Conservation (phyloP, 2,329 filamentous ascomycete species). For the Sporothrix brasiliensis region DNA sequence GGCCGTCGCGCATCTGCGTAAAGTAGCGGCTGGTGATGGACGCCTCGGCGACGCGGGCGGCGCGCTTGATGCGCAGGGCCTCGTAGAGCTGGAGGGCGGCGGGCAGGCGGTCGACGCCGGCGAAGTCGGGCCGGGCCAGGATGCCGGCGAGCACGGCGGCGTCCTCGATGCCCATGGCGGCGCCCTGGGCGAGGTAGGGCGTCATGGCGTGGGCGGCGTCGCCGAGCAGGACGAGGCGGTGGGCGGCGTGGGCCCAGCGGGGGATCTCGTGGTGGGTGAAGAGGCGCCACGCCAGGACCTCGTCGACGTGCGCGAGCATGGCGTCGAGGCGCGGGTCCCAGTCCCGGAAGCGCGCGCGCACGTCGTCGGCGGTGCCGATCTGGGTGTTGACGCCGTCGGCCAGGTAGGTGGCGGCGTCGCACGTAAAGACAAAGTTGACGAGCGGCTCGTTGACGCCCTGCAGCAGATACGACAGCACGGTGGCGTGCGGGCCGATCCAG, state of each 20-base stretch:
- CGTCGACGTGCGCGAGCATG: constrained; percentile 30
- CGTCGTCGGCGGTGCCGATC: constrained; percentile 27
- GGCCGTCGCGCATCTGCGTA: constrained; percentile 32
- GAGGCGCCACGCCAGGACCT: constrained; percentile 31
- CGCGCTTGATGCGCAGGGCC: constrained; percentile 31
- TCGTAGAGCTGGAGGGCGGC: constrained; percentile 29
- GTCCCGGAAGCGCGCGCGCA: constrained; percentile 30
- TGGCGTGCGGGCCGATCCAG: constrained; percentile 54
- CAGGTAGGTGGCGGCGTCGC: constrained; percentile 28
- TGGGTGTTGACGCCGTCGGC: constrained; percentile 29
- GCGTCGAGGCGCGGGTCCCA: constrained; percentile 33
- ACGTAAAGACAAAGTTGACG: constrained; percentile 34
- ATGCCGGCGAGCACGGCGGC: constrained; percentile 50
- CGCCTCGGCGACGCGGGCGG: constrained; percentile 29
- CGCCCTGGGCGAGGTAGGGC: constrained; percentile 53
- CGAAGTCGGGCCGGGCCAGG: constrained; percentile 38
- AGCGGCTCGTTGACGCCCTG: constrained; percentile 31
- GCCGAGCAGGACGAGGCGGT: constrained; percentile 50
- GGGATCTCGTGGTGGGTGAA: constrained; percentile 30
- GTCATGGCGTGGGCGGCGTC: constrained; percentile 55
- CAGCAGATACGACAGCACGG: constrained; percentile 30
- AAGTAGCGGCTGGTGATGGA: constrained; percentile 30
- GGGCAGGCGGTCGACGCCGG: constrained; percentile 11
- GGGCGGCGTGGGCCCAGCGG: constrained; percentile 26
- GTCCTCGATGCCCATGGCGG: constrained; percentile 55